Evolutionary conservation across 805 yeast genomes (phyloP).

Genomic region (Lipomyces sp.): DNA sequence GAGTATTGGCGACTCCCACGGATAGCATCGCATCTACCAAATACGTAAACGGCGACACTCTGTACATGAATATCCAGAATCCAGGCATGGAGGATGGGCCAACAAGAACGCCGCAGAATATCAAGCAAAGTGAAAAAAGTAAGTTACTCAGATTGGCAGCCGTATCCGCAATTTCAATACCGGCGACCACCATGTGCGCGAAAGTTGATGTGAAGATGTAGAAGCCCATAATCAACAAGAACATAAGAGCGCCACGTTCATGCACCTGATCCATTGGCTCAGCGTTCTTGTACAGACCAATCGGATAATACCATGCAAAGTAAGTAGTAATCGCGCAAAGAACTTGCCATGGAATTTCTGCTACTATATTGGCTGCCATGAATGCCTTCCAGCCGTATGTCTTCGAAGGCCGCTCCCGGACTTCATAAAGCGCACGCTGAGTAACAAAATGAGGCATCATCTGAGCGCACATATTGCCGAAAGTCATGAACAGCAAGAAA

Average conservation of each 20-base stretch:
- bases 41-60: slow-evolving; percentile 72
- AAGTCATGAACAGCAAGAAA: slow-evolving; percentile 66
- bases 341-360: slow-evolving; percentile 69
- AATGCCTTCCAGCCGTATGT: slow-evolving; percentile 71
- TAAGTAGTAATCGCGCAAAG: slow-evolving; percentile 62
- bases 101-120: slow-evolving; percentile 74
- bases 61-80: slow-evolving; percentile 85
- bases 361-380: slow-evolving; percentile 62
- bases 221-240: slow-evolving; percentile 35
- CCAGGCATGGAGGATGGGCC: slow-evolving; percentile 66
- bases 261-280: slow-evolving; percentile 50
- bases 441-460: slow-evolving; percentile 63
- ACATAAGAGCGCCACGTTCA: slow-evolving; percentile 56
- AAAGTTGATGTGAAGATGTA: slow-evolving; percentile 55
- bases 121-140: slow-evolving; percentile 60
- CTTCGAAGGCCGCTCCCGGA: slow-evolving; percentile 73
- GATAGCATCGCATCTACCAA: slow-evolving; percentile 62
- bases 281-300: slow-evolving; percentile 59
- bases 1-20: slow-evolving; percentile 55
- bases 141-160: slow-evolving; percentile 44
- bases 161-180: slow-evolving; percentile 40
- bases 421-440: slow-evolving; percentile 72
- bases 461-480: slow-evolving; percentile 65
- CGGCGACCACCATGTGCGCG: slow-evolving; percentile 55
- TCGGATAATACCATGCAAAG: slow-evolving; percentile 64